Conservation (phyloP, 495 filamentous ascomycete species). For the Bathelium albidoporum region DNA sequence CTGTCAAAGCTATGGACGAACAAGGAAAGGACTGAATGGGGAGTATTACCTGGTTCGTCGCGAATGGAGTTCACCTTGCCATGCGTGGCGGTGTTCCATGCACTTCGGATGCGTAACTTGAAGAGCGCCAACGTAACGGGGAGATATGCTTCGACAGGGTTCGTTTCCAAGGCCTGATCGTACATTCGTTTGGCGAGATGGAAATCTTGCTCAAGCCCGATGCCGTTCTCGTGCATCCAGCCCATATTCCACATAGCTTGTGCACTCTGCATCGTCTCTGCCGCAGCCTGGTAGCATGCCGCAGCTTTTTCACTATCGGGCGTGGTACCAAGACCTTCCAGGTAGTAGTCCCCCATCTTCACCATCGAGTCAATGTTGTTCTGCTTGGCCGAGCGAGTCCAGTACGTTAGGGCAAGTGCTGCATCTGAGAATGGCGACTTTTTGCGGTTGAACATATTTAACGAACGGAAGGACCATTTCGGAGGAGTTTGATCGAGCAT, state of each 20-base stretch:
- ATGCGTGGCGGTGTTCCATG: slow-evolving; percentile 87
- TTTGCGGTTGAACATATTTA: slow-evolving; percentile 11
- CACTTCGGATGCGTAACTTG: slow-evolving; percentile 73
- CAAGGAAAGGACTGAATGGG: neutral
- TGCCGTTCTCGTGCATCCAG: slow-evolving; percentile 98
- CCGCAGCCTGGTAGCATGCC: slow-evolving; percentile 81
- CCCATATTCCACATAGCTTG: slow-evolving; percentile 96
- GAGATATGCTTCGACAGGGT: slow-evolving; percentile 76
- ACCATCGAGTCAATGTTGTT: slow-evolving; percentile 86
- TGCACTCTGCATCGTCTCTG: slow-evolving; percentile 80
- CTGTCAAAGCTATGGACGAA: neutral
- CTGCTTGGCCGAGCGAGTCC: slow-evolving; percentile 92
- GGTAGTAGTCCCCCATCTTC: slow-evolving; percentile 98
- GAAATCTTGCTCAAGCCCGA: slow-evolving; percentile 90
- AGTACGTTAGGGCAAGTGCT: slow-evolving; percentile 77
- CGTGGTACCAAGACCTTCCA: slow-evolving; percentile 64
- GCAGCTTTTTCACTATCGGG: slow-evolving; percentile 65
- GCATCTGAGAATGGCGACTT: slow-evolving; percentile 55
- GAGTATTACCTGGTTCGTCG: slow-evolving; percentile 51
- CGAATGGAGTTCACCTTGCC: slow-evolving; percentile 84
- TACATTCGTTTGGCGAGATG: slow-evolving; percentile 96
- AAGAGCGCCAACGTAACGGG: slow-evolving; percentile 81
- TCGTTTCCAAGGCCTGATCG: slow-evolving; percentile 82
- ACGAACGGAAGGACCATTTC: slow-evolving; percentile 21
- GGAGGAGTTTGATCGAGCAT: slow-evolving; percentile 75